phyloP scores from a whole-genome alignment of 2,329 filamentous ascomycete species.

The Pyrenophora seminiperda region DNA sequence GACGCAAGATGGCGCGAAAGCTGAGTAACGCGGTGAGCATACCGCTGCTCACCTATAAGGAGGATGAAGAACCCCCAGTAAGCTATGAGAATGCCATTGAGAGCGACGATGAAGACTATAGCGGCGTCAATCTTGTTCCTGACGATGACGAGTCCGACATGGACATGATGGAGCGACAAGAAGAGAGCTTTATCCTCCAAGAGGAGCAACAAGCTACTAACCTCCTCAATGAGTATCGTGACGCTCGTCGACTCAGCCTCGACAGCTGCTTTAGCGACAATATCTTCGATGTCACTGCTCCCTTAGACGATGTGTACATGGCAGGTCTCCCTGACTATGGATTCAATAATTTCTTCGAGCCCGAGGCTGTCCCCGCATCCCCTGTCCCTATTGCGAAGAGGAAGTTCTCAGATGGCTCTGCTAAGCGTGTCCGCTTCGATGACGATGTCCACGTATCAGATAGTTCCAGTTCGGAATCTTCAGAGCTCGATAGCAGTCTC shows the following conservation, averaged over 20 bases:
- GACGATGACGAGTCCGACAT: slow-evolving; percentile 78
- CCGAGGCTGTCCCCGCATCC: slow-evolving; percentile 51
- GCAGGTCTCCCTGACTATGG: slow-evolving; percentile 37
- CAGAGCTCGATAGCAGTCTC: slow-evolving; percentile 67
- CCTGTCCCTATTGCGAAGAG: slow-evolving; percentile 42
- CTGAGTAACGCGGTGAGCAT: slow-evolving; percentile 42
- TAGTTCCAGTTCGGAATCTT: slow-evolving; percentile 51
- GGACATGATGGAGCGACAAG: slow-evolving; percentile 75
- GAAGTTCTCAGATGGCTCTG: slow-evolving; percentile 47
- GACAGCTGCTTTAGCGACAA: slow-evolving; percentile 43
- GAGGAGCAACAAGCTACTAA: slow-evolving; percentile 39
- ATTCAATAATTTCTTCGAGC: slow-evolving; percentile 45
- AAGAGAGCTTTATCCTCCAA: slow-evolving; percentile 73
- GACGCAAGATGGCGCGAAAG: slow-evolving; percentile 46
- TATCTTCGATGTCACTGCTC: slow-evolving; percentile 41
- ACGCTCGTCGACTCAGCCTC: slow-evolving; percentile 43
- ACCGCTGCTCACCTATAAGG: slow-evolving; percentile 46
- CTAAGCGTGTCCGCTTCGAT: slow-evolving; percentile 74
- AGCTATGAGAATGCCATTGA: slow-evolving; percentile 46
- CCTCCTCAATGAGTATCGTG: slow-evolving; percentile 39
- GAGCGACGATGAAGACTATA: slow-evolving; percentile 61
- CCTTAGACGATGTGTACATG: slow-evolving; percentile 33
- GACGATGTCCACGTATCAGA: slow-evolving; percentile 69
- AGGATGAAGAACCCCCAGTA: slow-evolving; percentile 25
- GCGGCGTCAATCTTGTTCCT: slow-evolving; percentile 76